A percentile compares a stretch with the other conserved stretches of the same genome.
Conservation (phyloP, 176 grass and related monocot species). For the Saccharum officinarum region DNA sequence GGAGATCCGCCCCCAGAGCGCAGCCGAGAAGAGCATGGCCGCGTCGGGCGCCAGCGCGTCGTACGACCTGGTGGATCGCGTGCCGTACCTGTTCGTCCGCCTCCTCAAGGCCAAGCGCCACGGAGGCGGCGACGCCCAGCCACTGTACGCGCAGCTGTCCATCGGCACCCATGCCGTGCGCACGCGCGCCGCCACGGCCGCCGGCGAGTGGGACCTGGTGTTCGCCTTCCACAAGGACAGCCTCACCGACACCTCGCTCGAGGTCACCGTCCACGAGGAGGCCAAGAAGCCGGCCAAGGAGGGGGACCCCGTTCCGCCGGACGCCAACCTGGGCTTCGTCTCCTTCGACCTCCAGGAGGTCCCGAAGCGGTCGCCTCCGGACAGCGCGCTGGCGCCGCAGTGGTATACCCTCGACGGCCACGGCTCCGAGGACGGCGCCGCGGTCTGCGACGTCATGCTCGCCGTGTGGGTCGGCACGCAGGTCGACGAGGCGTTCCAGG, state of each 20-base stretch:
- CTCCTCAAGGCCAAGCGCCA: slow-evolving; percentile 87
- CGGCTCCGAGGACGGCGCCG: slow-evolving; percentile 25
- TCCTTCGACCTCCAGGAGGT: slow-evolving; percentile 85
- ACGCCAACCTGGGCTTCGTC: slow-evolving; percentile 62
- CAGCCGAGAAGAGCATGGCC: slow-evolving; percentile 52
- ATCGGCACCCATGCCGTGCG: slow-evolving; percentile 79
- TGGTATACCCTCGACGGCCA: slow-evolving; percentile 88
- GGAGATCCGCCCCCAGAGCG: slow-evolving; percentile 59
- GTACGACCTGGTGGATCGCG: slow-evolving; percentile 84
- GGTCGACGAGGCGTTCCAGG: slow-evolving; percentile 95
- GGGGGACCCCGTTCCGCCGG: slow-evolving; percentile 35
- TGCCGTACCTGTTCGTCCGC: slow-evolving; percentile 89
- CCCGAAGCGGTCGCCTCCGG: slow-evolving; percentile 80
- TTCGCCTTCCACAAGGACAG: slow-evolving; percentile 93
- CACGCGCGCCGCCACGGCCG: slow-evolving; percentile 40
- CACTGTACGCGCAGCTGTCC: slow-evolving; percentile 63
- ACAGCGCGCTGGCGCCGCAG: slow-evolving; percentile 93
- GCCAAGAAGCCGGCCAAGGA: slow-evolving; percentile 47
- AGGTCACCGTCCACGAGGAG: slow-evolving; percentile 77
- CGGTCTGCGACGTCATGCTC: slow-evolving; percentile 80
- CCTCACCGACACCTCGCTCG: slow-evolving; percentile 74
- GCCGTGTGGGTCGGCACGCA: slow-evolving; percentile 96
- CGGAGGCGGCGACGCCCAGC: slow-evolving; percentile 22
- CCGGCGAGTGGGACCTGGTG: slow-evolving; percentile 89
- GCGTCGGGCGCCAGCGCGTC: slow-evolving; percentile 41